phyloP scores from a whole-genome alignment of 1,284 basidiomycete genomes.

The Cystobasidium pallidum region DNA sequence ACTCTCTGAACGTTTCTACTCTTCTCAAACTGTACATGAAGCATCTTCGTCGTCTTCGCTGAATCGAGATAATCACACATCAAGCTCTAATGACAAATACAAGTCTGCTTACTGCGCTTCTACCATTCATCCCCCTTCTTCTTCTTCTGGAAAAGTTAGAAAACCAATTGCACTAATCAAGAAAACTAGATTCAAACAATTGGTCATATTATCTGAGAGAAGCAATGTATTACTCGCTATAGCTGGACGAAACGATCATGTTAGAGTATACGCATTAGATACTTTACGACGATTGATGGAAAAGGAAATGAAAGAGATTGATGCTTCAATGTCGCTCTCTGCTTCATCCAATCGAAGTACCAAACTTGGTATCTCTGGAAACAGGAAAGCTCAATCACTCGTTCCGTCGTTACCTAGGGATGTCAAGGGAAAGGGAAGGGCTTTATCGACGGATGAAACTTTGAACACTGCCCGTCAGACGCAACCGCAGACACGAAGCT shows the following conservation, averaged over 20 bases:
- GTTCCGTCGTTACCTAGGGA: background rate
- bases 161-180: conserved; percentile 54
- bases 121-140: too few relatives aligned
- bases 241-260: conserved; percentile 54
- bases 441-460: background rate
- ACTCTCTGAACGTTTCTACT: conserved; percentile 8
- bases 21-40: conserved; percentile 8
- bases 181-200: conserved; percentile 53
- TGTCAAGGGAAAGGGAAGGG: conserved; percentile 45
- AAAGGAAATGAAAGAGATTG: conserved; percentile 50
- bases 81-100: too few relatives aligned
- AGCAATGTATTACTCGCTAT: conserved; percentile 54
- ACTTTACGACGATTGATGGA: conserved; percentile 53
- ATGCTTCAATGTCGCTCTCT: background rate
- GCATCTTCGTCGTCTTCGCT: background rate
- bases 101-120: too few relatives aligned
- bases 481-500: background rate
- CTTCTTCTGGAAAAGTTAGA: conserved; percentile 45
- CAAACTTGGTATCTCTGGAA: too few relatives aligned
- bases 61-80: background rate
- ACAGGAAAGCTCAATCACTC: too few relatives aligned
- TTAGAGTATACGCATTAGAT: conserved; percentile 54
- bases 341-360: background rate
- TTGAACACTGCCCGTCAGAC: background rate
- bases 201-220: conserved; percentile 51